phyloP scores from a whole-genome alignment of 2,329 filamentous ascomycete genomes.

The Harringtonia aguacate region DNA sequence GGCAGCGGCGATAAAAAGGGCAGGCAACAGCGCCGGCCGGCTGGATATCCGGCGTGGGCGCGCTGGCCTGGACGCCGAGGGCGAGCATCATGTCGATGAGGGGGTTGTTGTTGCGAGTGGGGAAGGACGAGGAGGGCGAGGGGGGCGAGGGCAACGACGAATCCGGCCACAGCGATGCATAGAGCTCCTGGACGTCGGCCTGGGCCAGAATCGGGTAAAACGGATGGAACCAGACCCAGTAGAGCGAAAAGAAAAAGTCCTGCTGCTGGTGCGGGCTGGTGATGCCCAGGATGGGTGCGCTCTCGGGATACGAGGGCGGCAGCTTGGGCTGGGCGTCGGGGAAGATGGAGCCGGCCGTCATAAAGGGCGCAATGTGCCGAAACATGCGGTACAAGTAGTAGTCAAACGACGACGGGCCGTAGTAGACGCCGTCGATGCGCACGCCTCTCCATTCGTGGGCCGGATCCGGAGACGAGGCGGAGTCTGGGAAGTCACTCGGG shows the following conservation, averaged over 20 bases:
- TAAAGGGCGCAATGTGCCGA: too few species aligned
- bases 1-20: slow-evolving; percentile 24
- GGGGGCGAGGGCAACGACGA: slow-evolving; percentile 19
- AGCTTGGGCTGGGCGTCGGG: not conserved
- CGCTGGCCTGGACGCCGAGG: slow-evolving; percentile 31
- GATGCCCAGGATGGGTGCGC: not conserved
- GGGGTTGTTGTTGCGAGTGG: too few species aligned
- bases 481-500: too few species aligned
- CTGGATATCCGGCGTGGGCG: slow-evolving; percentile 6
- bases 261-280: slow-evolving; percentile 21
- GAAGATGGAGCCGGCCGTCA: not conserved
- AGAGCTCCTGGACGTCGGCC: slow-evolving; percentile 30
- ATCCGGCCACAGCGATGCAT: slow-evolving; percentile 17
- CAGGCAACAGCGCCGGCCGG: too few species aligned
- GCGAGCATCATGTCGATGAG: slow-evolving; percentile 35
- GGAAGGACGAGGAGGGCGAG: too few species aligned
- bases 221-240: slow-evolving; percentile 35
- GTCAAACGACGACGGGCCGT: not conserved
- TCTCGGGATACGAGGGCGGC: not conserved
- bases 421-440: not conserved
- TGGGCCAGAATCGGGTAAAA: slow-evolving; percentile 32
- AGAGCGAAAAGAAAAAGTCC: slow-evolving; percentile 33
- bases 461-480: not conserved
- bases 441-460: not conserved
- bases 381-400: too few species aligned